phyloP scores from a whole-genome alignment of 176 grass and related monocot genomes.

The Secale cereale region DNA sequence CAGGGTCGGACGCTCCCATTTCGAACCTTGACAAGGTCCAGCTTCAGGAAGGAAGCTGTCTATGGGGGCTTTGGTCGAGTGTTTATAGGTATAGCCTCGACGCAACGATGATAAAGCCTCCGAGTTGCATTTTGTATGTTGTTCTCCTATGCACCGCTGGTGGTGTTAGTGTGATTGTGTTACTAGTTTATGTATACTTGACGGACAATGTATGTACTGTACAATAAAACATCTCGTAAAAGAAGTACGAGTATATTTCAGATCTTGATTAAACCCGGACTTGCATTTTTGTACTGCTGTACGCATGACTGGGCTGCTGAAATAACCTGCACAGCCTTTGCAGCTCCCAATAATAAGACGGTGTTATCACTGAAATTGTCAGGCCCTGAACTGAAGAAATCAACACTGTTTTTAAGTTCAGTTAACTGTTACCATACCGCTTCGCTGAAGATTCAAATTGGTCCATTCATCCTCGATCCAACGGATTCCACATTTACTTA shows the following conservation, averaged over 20 bases:
- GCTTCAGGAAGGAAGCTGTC: slow-evolving; percentile 25
- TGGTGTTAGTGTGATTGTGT: not conserved
- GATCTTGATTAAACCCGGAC: not conserved
- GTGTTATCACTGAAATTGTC: not conserved
- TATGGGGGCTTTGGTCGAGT: slow-evolving; percentile 8
- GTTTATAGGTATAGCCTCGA: not conserved
- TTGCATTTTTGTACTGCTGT: not conserved
- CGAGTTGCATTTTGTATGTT: slow-evolving; percentile 6
- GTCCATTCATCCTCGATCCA: too few relatives aligned
- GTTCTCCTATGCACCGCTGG: slow-evolving; percentile 9
- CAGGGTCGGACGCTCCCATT: slow-evolving; percentile 7
- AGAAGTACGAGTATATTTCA: not conserved
- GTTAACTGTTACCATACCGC: too few relatives aligned
- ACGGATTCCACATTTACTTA: too few relatives aligned
- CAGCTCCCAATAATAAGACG: not conserved
- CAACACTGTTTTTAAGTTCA: too few relatives aligned
- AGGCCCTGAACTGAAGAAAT: too few relatives aligned
- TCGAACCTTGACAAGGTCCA: not conserved
- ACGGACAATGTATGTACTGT: not conserved
- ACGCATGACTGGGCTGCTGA: not conserved
- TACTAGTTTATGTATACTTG: slow-evolving; percentile 11
- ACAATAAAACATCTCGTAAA: not conserved
- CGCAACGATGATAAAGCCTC: slow-evolving; percentile 22
- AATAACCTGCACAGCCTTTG: not conserved
- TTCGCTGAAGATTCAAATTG: too few relatives aligned